phyloP scores from a whole-genome alignment of 495 filamentous ascomycete species.

The Tuber melanosporum region DNA sequence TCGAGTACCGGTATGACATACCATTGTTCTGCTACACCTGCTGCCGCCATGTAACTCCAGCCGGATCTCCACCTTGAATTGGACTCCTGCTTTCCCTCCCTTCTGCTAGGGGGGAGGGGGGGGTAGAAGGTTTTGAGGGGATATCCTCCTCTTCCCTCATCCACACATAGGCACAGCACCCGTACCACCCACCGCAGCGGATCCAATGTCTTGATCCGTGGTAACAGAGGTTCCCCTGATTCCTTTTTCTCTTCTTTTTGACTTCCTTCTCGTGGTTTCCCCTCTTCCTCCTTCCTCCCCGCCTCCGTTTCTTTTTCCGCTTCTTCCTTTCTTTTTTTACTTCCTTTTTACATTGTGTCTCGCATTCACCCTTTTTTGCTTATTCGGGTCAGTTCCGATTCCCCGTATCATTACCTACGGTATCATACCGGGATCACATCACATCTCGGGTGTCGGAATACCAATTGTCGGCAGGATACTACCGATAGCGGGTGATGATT shows the following conservation, averaged over 20 bases:
- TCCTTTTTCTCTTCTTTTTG: not conserved
- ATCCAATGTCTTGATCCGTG: conserved; percentile 2
- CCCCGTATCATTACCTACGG: not conserved
- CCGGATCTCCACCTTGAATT: not conserved
- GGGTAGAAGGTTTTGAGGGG: not conserved
- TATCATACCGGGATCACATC: not conserved
- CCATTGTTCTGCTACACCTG: not conserved
- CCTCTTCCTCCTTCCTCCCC: not conserved
- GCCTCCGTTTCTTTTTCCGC: not conserved
- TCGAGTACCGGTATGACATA: not conserved
- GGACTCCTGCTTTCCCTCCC: not conserved
- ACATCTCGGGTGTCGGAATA: conserved; percentile 1
- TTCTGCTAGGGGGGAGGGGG: not conserved
- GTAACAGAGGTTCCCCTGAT: conserved; percentile 1
- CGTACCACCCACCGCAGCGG: conserved; percentile 2
- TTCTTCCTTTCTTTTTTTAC: not conserved
- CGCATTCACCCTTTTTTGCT: not conserved
- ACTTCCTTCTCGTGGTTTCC: not conserved
- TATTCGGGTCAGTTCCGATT: not conserved
- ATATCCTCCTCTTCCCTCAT: not conserved
- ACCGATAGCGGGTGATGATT: not conserved
- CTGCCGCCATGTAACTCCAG: not conserved
- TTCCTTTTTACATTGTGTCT: not conserved
- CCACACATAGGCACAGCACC: not conserved
- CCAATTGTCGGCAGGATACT: not conserved